A percentile compares a stretch with the other conserved stretches of the same genome.
Conservation (phyloP, 169 alveolate species). For the Cryptosporidium muris region DNA sequence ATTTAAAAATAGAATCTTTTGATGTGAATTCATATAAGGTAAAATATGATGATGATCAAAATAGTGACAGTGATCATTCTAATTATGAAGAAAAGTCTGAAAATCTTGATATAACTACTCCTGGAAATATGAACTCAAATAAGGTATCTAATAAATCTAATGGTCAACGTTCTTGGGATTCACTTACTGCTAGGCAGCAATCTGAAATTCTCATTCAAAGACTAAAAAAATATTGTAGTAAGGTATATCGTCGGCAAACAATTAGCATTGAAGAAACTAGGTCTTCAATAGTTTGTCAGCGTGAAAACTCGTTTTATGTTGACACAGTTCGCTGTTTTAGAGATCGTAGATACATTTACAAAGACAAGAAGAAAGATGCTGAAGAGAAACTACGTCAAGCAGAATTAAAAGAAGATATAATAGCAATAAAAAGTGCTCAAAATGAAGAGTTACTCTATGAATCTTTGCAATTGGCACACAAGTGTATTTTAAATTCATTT, state of each 20-base stretch:
- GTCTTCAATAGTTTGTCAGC: constrained; percentile 92
- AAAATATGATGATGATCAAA: constrained; percentile 1
- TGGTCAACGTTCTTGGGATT: constrained; percentile 72
- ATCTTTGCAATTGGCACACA: constrained; percentile 98
- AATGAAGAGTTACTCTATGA: constrained; percentile 91
- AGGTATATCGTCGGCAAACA: constrained; percentile 82
- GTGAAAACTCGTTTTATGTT: constrained; percentile 98
- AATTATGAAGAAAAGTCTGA: background rate
- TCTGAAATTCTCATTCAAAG: constrained; percentile 87
- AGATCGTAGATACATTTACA: constrained; percentile 96
- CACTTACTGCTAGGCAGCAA: constrained; percentile 84
- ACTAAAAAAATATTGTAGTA: constrained; percentile 87
- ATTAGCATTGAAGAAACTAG: constrained; percentile 80
- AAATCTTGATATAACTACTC: no score
- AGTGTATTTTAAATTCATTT: constrained; percentile 97
- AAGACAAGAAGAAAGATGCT: constrained; percentile 85
- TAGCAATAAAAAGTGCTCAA: constrained; percentile 86
- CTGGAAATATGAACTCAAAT: no score
- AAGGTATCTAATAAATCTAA: no score
- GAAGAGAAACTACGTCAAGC: constrained; percentile 85
- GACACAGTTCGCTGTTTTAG: constrained; percentile 94
- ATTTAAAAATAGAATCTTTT: constrained; percentile 61
- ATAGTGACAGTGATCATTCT: constrained; percentile 12
- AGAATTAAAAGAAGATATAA: constrained; percentile 77
- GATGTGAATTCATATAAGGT: constrained; percentile 17